A percentile compares a stretch with the other conserved stretches of the same genome.
phyloP scores from a whole-genome alignment of 2,329 filamentous ascomycete genomes.

The Thelonectria discophora region DNA sequence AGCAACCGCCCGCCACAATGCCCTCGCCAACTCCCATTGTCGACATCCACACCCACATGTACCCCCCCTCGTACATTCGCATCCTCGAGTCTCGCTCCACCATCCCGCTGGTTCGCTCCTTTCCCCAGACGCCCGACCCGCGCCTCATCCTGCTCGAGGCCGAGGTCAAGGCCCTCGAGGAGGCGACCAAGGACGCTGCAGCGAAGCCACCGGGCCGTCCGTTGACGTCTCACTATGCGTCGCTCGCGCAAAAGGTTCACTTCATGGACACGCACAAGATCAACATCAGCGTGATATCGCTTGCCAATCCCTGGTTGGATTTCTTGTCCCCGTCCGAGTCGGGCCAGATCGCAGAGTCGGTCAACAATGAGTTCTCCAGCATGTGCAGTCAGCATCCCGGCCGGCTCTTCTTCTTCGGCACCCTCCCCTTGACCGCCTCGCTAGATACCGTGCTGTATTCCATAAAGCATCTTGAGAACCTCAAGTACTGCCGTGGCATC shows the following conservation, averaged over 20 bases:
- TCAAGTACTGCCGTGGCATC: constrained; percentile 81
- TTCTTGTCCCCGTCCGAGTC: constrained; percentile 74
- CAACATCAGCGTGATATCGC: constrained; percentile 82
- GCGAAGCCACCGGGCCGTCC: constrained; percentile 77
- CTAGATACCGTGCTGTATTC: constrained; percentile 69
- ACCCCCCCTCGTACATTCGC: constrained; percentile 69
- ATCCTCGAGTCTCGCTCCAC: constrained; percentile 66
- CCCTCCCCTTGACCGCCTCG: constrained; percentile 78
- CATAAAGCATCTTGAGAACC: constrained; percentile 66
- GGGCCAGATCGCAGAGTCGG: constrained; percentile 66
- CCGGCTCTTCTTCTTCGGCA: constrained; percentile 83
- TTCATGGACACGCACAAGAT: constrained; percentile 91
- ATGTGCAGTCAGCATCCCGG: constrained; percentile 74
- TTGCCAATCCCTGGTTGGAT: constrained; percentile 95
- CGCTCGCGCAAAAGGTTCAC: constrained; percentile 78
- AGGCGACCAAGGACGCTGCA: constrained; percentile 61
- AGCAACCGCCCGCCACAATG: not conserved
- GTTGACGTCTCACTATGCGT: constrained; percentile 84
- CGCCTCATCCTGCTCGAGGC: constrained; percentile 72
- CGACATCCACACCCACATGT: constrained; percentile 76
- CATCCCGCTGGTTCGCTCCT: constrained; percentile 77
- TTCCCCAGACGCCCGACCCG: constrained; percentile 63
- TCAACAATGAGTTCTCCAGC: constrained; percentile 80
- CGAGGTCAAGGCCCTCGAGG: constrained; percentile 57
- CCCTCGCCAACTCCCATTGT: constrained; percentile 57